Evolutionary conservation across 164 flowering plant genomes (phyloP), one percentile per base, ranked within the genome.

Genomic region (Umbellularia californica): DNA sequence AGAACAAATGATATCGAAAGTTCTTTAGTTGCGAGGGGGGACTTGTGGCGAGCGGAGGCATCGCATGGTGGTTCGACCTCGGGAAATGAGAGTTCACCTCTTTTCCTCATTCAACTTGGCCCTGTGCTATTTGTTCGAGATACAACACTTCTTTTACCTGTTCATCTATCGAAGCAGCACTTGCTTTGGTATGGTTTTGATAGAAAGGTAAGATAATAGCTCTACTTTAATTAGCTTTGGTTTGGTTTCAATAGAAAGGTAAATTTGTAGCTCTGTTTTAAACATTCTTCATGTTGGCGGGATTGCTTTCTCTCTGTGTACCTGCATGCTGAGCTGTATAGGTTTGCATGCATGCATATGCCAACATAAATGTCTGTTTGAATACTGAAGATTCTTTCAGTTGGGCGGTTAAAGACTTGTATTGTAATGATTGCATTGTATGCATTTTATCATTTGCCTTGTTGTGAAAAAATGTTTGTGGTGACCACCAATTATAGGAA

Each of bases 161-260:
- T 95, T 75, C 99, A 93, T 85, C 79, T 92, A 79, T 95, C 99
- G 78, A 95, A 93, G 85, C 97, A 93, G 76, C 98, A 95, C 77
- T 84, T 95, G 86, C 95, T 95, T 83, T 95, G 99, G 99, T 95
- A 95, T 85, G 99, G 99, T 12, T 95, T 92, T 86, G 97, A 95
- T 76, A 79, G 96, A 68, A 93, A 95, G 99, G 99, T 95, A 86
- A 60, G 28, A 28, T 3, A 5, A 30, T 28, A 25, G 69, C 69
- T 67, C 22, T 28, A 7, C 15, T 28, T 67, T 28, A 67, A 25
- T 17, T 17, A 3, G 60, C 60, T 55, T 5, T 15, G n/a, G 60
- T 15, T 7, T 55, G 60, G 60, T 41, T 41, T 41, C 47, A 41
- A 41, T 41, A 41, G 47, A 9, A 41, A 41, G 47, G 47, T 41